Evolutionary conservation across 1,284 basidiomycete genomes (phyloP), one percentile per base, ranked within the genome.

Genomic region (Cutaneotrichosporon curvatum): DNA sequence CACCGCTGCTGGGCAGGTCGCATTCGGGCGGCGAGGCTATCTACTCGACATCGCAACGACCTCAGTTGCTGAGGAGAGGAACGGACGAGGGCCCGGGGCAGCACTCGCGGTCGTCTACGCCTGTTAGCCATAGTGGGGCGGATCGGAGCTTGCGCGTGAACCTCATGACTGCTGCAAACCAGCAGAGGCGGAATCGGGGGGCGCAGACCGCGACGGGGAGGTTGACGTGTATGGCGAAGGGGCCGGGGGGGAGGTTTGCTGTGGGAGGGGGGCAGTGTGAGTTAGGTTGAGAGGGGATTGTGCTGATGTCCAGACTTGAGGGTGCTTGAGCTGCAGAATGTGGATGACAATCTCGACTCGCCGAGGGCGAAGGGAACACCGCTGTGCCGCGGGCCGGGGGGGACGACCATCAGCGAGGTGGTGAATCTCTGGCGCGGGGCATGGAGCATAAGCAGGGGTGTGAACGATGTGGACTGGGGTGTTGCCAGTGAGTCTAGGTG

Each of bases 381-480:
- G 1, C 44, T 69, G 7, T 63, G 56, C 4, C 55, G 52, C 34
- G 70, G 69, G 2, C 56, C 51, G 11, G 68, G 67, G 10, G 69
- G 69, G 11, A 52, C 56, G 15, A 53, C 56, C 6, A 58, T 72
- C 10, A 46, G 50, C n/a, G 68, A 72, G 46, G 58, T 68, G 2
- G 62, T 60, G 39, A 70, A 70, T 52, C 57, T 72, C 12, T 72
- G 70, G 70, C 66, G 63, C 43, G 58, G 59, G 0, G 56, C 58
- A 15, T 68, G 67, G 63, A 51, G 60, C 1, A 56, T 61, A 5
- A 60, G 62, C 15, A 71, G 65, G 47, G 62, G 63, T 23, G 63
- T 71, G 18, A 70, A 66, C 37, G 87, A 87, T 61, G 79, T 89
- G 14, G 83, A 80, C 30, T 91, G 87, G 87, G 84, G 82, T 31